Evolutionary conservation across 2,329 filamentous ascomycete genomes (phyloP).

Genomic region (Aspergillus sp.): DNA sequence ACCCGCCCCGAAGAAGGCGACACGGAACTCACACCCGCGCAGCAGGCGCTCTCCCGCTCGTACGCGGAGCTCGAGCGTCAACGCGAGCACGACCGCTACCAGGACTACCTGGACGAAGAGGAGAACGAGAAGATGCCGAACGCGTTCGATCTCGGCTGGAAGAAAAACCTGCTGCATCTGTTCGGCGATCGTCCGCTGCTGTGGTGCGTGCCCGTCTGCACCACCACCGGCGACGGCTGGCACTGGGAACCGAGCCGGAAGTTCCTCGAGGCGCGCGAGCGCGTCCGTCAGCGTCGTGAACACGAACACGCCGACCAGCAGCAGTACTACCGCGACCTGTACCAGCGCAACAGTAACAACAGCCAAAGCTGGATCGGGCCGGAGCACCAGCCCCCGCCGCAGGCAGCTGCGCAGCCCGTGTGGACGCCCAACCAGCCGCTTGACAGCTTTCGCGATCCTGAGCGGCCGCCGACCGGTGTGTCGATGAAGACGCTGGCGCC

Average conservation of each 20-base stretch:
- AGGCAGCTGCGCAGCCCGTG: slow-evolving; percentile 11
- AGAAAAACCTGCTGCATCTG: slow-evolving; percentile 74
- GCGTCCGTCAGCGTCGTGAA: slow-evolving; percentile 29
- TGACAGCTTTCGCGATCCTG: slow-evolving; percentile 19
- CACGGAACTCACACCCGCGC: slow-evolving; percentile 43
- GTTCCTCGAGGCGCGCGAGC: slow-evolving; percentile 65
- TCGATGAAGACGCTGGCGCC: slow-evolving; percentile 44
- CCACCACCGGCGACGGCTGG: slow-evolving; percentile 91
- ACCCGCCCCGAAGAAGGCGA: slow-evolving; percentile 82
- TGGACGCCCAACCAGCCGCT: slow-evolving; percentile 21
- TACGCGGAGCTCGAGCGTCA: slow-evolving; percentile 61
- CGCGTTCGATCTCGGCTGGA: slow-evolving; percentile 87
- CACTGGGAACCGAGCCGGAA: slow-evolving; percentile 80
- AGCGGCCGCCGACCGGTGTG: slow-evolving; percentile 39
- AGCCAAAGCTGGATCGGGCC: slow-evolving; percentile 26
- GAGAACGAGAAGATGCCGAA: slow-evolving; percentile 86
- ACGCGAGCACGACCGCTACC: slow-evolving; percentile 67
- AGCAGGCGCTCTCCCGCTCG: slow-evolving; percentile 44
- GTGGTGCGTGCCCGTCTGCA: slow-evolving; percentile 80
- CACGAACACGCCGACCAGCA: slow-evolving; percentile 29
- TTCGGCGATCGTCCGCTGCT: slow-evolving; percentile 72
- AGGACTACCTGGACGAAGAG: slow-evolving; percentile 82
- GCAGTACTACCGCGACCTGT: slow-evolving; percentile 35
- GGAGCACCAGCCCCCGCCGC: slow-evolving; percentile 1
- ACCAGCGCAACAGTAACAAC: slow-evolving; percentile 34